A percentile compares a stretch with the other conserved stretches of the same genome.
Evolutionary conservation across 2,329 filamentous ascomycete species (phyloP).

Genomic region (Teratosphaeria nubilosa): DNA sequence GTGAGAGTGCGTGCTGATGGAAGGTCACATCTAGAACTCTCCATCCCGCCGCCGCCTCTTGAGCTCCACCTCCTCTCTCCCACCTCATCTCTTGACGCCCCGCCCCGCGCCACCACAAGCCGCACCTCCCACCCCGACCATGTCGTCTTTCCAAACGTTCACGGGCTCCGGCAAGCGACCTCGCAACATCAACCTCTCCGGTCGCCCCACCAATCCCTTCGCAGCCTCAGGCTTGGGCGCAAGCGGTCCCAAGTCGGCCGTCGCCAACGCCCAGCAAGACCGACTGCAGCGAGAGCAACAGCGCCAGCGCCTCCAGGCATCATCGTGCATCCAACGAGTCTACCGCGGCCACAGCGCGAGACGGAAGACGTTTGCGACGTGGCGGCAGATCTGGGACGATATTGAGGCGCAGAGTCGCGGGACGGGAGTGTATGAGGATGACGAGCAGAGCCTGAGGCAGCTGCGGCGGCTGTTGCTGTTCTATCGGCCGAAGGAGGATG

Average conservation of each 20-base stretch:
- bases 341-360: constrained; percentile 72
- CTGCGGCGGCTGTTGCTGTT: constrained; percentile 36
- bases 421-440: constrained; percentile 25
- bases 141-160: constrained; percentile 54
- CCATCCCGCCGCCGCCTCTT: background rate
- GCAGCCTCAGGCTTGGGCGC: constrained; percentile 43
- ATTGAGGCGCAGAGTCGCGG: constrained; percentile 29
- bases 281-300: constrained; percentile 71
- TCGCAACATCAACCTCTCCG: constrained; percentile 89
- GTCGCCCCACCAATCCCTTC: constrained; percentile 67
- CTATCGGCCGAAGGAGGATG: constrained; percentile 29
- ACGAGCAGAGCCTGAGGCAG: constrained; percentile 31
- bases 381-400: constrained; percentile 54
- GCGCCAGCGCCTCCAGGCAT: constrained; percentile 64
- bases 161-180: constrained; percentile 76
- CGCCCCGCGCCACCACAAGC: background rate
- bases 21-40: background rate
- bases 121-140: background rate
- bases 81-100: background rate
- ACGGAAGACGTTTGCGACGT: constrained; percentile 44
- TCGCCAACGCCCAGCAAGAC: constrained; percentile 80
- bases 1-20: background rate
- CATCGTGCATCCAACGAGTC: constrained; percentile 61
- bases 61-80: background rate
- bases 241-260: constrained; percentile 58